These are phyloP conservation scores for Claviceps quebecensis DNA, from an alignment of 2,329 filamentous ascomycete genomes.

Conservation along the genomic window DNA sequence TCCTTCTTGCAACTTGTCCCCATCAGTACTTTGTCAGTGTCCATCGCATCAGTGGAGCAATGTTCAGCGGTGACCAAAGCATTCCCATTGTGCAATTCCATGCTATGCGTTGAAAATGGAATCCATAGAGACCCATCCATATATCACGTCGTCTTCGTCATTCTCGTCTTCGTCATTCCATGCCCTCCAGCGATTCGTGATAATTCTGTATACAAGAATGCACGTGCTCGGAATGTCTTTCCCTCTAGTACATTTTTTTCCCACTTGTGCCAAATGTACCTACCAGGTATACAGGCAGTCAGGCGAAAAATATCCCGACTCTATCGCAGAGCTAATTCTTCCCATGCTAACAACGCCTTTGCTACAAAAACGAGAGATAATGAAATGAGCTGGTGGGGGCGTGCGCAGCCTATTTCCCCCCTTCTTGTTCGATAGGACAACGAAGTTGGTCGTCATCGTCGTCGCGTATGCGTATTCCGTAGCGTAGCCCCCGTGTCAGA, in stretches of 20 bases:
- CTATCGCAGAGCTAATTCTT: background rate
- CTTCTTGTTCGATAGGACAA: background rate
- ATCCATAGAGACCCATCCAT: background rate
- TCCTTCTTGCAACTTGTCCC: too few relatives aligned
- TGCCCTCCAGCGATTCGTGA: background rate
- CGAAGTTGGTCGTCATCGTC: background rate
- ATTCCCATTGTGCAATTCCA: background rate
- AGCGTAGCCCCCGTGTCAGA: background rate
- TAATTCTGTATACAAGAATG: background rate
- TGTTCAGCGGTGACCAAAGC: background rate
- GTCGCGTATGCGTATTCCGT: background rate
- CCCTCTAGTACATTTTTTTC: background rate
- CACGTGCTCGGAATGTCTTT: background rate
- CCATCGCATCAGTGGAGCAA: too few relatives aligned
- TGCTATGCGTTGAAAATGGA: background rate
- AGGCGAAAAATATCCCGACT: background rate
- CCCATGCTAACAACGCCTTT: background rate
- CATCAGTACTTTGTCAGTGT: background rate
- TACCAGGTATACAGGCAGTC: background rate
- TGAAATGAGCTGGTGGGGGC: too few relatives aligned
- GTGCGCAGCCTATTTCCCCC: background rate
- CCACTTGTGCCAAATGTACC: background rate
- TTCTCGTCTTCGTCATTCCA: background rate
- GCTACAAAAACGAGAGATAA: background rate
- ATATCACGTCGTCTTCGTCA: background rate